These are phyloP conservation scores for Plantago ovata DNA, from an alignment of 257 asterid genomes.

Conservation along the genomic window DNA sequence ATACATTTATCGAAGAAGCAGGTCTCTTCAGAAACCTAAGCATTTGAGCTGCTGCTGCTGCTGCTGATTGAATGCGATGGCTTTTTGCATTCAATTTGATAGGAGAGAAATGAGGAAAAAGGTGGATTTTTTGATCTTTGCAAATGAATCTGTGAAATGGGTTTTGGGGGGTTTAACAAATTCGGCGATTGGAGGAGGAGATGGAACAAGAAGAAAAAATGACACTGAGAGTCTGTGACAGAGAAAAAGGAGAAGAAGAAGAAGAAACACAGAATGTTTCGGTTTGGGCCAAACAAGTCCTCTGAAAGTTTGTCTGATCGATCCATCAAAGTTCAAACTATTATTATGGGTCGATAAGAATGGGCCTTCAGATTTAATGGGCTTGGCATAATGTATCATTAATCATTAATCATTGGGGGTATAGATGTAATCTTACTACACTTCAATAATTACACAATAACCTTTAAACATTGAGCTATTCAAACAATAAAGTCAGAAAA, in stretches of 20 bases:
- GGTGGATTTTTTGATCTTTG: conserved; percentile 2
- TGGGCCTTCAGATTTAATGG: not conserved
- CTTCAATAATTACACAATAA: too few relatives aligned
- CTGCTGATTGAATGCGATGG: not conserved
- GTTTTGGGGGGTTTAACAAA: conserved; percentile 8
- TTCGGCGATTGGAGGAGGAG: conserved; percentile 29
- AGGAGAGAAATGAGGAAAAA: not conserved
- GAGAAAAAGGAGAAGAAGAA: conserved; percentile 25
- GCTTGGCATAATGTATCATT: not conserved
- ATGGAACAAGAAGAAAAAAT: too few relatives aligned
- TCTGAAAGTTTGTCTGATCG: too few relatives aligned
- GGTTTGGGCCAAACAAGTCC: too few relatives aligned
- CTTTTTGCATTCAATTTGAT: not conserved
- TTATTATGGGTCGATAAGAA: not conserved
- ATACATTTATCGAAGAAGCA: conserved; percentile 64
- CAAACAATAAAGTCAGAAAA: too few relatives aligned
- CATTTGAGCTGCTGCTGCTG: conserved; percentile 39
- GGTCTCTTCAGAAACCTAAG: conserved; percentile 39
- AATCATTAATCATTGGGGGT: too few relatives aligned
- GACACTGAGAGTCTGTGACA: too few relatives aligned
- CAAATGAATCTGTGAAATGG: not conserved
- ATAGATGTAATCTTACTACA: too few relatives aligned
- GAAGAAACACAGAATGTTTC: conserved; percentile 12
- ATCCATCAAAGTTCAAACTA: too few relatives aligned
- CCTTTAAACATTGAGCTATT: too few relatives aligned